Evolutionary conservation across 306 rosid species (phyloP).

Genomic region (Ormosia emarginata): DNA sequence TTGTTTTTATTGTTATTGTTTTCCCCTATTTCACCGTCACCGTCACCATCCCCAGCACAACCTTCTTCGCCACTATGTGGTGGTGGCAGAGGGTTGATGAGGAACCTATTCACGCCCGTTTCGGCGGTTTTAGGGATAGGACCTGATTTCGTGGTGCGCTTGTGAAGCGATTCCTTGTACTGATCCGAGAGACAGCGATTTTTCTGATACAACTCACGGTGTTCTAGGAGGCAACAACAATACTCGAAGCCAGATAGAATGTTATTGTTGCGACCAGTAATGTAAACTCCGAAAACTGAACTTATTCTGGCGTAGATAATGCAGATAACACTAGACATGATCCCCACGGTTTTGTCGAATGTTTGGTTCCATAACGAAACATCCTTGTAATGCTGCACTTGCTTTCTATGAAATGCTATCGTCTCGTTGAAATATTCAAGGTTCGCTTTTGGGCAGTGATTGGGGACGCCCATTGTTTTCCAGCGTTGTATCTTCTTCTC

Average conservation of each 20-base stretch:
- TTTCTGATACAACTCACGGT: constrained; percentile 13
- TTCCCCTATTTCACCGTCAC: not conserved
- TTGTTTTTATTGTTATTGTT: not conserved
- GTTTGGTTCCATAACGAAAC: constrained; percentile 60
- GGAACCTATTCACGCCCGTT: constrained; percentile 1
- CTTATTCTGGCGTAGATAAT: constrained; percentile 50
- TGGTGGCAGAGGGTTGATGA: not conserved
- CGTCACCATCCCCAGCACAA: too few relatives aligned
- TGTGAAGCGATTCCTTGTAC: not conserved
- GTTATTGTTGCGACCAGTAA: not conserved
- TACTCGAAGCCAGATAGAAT: not conserved
- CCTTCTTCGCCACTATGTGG: too few relatives aligned
- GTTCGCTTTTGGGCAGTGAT: constrained; percentile 1
- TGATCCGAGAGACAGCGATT: not conserved
- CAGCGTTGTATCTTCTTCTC: constrained; percentile 35
- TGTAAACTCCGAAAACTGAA: constrained; percentile 39
- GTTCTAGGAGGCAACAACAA: constrained; percentile 27
- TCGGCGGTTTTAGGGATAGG: constrained; percentile 23
- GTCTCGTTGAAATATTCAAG: constrained; percentile 28
- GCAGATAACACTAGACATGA: constrained; percentile 54
- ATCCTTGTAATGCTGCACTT: constrained; percentile 50
- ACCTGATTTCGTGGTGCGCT: constrained; percentile 22
- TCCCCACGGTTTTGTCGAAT: constrained; percentile 44
- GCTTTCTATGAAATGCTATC: constrained; percentile 32
- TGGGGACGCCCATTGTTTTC: not conserved